phyloP scores from a whole-genome alignment of 1,284 basidiomycete genomes.

The Xerocomus nothofagi region DNA sequence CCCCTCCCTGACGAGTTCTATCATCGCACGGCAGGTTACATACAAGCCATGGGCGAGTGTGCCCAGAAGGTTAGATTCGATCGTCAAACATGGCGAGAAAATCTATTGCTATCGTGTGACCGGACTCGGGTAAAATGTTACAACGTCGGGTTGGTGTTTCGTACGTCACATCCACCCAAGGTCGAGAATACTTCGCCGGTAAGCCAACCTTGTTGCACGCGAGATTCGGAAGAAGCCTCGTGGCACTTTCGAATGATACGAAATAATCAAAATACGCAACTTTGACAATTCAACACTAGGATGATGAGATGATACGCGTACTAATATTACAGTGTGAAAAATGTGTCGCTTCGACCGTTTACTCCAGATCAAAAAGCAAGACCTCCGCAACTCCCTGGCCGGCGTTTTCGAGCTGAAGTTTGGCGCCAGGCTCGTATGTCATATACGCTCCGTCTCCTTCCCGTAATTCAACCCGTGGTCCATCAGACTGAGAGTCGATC shows the following conservation, averaged over 20 bases:
- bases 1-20: background rate
- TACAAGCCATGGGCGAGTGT: background rate
- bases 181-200: background rate
- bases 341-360: constrained; percentile 4
- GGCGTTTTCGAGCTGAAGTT: constrained; percentile 57
- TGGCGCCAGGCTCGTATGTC: constrained; percentile 42
- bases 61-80: background rate
- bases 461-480: constrained; percentile 37
- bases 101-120: background rate
- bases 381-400: constrained; percentile 65
- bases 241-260: background rate
- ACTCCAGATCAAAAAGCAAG: constrained; percentile 73
- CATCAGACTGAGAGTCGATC: constrained; percentile 44
- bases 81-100: background rate
- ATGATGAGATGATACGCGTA: constrained; percentile 7
- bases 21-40: background rate
- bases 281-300: constrained; percentile 1
- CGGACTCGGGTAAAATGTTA: background rate
- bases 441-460: constrained; percentile 81
- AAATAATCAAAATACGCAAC: background rate
- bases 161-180: background rate
- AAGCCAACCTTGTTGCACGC: constrained; percentile 1
- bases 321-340: constrained; percentile 1
- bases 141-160: background rate
- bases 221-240: constrained; percentile 3